Conservation (phyloP, 108 stramenopile species). For the Cyclotella sp. region DNA sequence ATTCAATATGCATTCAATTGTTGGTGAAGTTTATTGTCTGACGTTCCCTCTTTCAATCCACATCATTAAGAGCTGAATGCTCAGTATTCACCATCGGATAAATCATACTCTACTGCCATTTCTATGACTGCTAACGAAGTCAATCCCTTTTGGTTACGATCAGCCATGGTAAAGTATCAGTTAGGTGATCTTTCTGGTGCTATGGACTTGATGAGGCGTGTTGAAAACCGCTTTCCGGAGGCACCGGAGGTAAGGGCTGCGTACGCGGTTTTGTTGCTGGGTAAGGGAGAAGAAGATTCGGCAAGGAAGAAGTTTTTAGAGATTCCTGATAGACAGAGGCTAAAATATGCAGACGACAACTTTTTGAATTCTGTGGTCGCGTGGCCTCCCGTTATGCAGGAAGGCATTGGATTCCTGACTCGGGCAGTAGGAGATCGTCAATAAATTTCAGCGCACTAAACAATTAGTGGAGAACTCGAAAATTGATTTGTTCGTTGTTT, state of each 20-base stretch:
- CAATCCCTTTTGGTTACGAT: slow-evolving; percentile 83
- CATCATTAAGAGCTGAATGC: slow-evolving; percentile 66
- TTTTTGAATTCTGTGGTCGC: slow-evolving; percentile 67
- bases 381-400: slow-evolving; percentile 81
- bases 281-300: slow-evolving; percentile 68
- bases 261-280: slow-evolving; percentile 69
- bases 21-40: background rate
- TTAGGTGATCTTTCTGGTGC: slow-evolving; percentile 67
- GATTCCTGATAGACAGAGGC: slow-evolving; percentile 78
- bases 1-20: background rate
- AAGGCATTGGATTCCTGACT: slow-evolving; percentile 44
- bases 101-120: slow-evolving; percentile 74
- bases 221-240: slow-evolving; percentile 88
- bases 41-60: background rate
- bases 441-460: background rate
- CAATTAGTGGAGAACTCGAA: no score
- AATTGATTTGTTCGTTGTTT: background rate
- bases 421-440: slow-evolving; percentile 47
- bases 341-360: slow-evolving; percentile 62
- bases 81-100: slow-evolving; percentile 62
- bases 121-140: slow-evolving; percentile 90
- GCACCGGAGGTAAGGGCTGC: slow-evolving; percentile 87
- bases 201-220: slow-evolving; percentile 75
- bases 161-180: slow-evolving; percentile 82
- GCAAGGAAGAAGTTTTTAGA: slow-evolving; percentile 82